Evolutionary conservation across 1,284 basidiomycete genomes (phyloP).

Genomic region (Papiliotrema nemorosa): DNA sequence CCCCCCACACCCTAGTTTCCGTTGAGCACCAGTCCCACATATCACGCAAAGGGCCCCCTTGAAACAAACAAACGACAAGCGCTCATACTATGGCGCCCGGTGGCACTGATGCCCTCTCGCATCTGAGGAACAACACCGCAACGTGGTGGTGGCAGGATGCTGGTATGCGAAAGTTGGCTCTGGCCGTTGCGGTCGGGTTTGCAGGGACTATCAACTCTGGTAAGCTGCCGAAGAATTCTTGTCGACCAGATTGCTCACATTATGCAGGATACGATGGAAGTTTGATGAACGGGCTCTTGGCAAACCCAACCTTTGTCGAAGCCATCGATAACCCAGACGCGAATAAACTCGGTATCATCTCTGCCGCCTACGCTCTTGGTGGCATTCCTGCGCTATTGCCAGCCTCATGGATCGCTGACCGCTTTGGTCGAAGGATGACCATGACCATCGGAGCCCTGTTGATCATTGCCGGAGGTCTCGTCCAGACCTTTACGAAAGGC

Average conservation of each 20-base stretch:
- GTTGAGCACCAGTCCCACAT: no score
- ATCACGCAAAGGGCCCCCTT: no score
- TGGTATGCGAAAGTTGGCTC: conserved; percentile 9
- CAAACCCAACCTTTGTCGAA: background rate
- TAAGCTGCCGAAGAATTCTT: conserved; percentile 1
- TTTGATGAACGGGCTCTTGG: conserved; percentile 25
- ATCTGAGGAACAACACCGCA: conserved; percentile 19
- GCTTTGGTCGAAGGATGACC: conserved; percentile 40
- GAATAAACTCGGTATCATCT: conserved; percentile 20
- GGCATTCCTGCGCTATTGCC: conserved; percentile 23
- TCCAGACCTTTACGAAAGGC: conserved; percentile 50
- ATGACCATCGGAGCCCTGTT: conserved; percentile 21
- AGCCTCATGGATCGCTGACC: conserved; percentile 28
- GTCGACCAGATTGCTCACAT: no score
- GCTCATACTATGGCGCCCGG: no score
- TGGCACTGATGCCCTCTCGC: no score
- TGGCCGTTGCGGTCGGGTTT: conserved; percentile 11
- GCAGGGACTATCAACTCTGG: conserved; percentile 4
- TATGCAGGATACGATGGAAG: conserved; percentile 24
- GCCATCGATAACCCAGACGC: conserved; percentile 15
- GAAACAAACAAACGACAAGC: no score
- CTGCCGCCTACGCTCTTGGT: conserved; percentile 31
- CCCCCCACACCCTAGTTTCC: no score
- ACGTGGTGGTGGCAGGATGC: conserved; percentile 13
- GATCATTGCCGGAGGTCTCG: conserved; percentile 21